These are phyloP conservation scores for Blepharisma stoltei DNA, from an alignment of 73 alveolate species.

Conservation along the genomic window DNA sequence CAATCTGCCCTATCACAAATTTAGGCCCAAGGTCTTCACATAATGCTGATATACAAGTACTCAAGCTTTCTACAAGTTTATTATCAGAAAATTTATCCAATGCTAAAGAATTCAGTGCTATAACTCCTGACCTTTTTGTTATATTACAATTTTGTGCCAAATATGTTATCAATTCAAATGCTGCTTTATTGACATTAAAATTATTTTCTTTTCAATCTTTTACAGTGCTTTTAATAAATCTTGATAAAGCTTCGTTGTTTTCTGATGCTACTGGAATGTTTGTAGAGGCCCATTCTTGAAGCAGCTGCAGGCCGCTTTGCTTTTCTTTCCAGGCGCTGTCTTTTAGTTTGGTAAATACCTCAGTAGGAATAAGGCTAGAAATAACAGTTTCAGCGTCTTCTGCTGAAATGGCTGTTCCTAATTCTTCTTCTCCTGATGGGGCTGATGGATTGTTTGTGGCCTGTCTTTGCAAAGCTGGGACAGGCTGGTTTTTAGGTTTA, in stretches of 20 bases:
- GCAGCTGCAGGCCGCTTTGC: background rate
- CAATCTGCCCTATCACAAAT: conserved; percentile 44
- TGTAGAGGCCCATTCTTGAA: background rate
- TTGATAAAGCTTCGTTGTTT: background rate
- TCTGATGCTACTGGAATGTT: background rate
- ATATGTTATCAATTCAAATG: conserved; percentile 38
- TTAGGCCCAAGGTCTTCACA: conserved; percentile 67
- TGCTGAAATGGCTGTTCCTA: background rate
- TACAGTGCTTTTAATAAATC: conserved; percentile 35
- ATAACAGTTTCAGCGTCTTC: background rate
- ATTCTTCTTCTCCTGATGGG: background rate
- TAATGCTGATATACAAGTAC: conserved; percentile 44
- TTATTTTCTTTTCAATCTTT: conserved; percentile 87
- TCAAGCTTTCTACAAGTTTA: conserved; percentile 43
- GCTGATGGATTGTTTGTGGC: background rate
- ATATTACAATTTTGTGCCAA: conserved; percentile 36
- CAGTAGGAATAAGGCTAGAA: background rate
- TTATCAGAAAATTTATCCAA: conserved; percentile 74
- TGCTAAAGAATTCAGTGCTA: conserved; percentile 41
- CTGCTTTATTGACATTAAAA: conserved; percentile 73
- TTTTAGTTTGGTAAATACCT: background rate
- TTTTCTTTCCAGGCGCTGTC: conserved; percentile 17
- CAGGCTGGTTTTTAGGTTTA: background rate
- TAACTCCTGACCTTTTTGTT: conserved; percentile 54
- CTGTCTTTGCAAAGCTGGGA: background rate